These are phyloP conservation scores for Cymbopogon citratus DNA, from an alignment of 176 grass and related monocot species.

Conservation along the genomic window DNA sequence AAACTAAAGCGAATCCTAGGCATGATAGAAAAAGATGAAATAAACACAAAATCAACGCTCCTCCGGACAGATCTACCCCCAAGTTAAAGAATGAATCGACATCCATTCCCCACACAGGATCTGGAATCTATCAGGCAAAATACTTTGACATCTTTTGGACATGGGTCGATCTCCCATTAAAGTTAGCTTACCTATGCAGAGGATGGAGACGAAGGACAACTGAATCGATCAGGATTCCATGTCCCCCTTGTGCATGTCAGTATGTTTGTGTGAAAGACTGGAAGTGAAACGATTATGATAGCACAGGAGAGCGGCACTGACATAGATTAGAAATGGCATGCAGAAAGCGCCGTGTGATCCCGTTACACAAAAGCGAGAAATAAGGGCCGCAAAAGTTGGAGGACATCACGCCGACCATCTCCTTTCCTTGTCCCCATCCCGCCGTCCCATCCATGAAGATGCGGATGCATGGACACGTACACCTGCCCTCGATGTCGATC, in stretches of 20 bases:
- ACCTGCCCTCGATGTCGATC: neutral
- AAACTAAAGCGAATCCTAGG: too few species aligned
- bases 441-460: neutral
- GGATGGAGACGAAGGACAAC: neutral
- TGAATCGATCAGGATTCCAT: slow-evolving; percentile 33
- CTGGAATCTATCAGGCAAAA: slow-evolving; percentile 13
- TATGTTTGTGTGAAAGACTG: neutral
- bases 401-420: slow-evolving; percentile 35
- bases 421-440: slow-evolving; percentile 30
- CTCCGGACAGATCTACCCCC: neutral
- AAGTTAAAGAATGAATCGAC: neutral
- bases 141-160: neutral
- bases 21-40: too few species aligned
- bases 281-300: neutral
- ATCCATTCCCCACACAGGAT: neutral
- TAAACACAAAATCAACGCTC: too few species aligned
- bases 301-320: neutral
- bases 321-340: neutral
- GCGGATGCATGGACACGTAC: neutral
- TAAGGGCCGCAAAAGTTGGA: slow-evolving; percentile 3
- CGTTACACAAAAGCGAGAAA: slow-evolving; percentile 20
- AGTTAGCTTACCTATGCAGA: neutral
- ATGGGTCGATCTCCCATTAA: neutral
- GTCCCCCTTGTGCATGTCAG: neutral
- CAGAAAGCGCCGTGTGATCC: neutral